Percentiles rank a stretch among this genome's conserved stretches.
Conservation (phyloP, 306 rosid genomes). For the Cucumis melo region DNA sequence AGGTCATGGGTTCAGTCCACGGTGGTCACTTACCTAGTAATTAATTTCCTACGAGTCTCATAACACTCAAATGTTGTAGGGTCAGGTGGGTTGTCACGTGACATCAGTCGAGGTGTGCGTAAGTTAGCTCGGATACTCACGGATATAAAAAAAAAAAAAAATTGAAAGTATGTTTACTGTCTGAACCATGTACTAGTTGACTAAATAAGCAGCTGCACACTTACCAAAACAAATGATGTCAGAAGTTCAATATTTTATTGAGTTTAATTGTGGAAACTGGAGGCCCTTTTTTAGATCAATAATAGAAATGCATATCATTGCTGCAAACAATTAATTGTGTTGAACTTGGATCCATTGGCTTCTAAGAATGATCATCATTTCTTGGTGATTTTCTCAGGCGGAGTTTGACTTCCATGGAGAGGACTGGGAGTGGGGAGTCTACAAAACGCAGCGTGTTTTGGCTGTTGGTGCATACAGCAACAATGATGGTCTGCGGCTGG, state of each 20-base stretch:
- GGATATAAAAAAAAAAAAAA: not conserved
- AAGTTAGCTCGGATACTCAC: too few relatives aligned
- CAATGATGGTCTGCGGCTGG: constrained; percentile 62
- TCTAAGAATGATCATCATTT: constrained; percentile 16
- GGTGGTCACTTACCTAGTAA: too few relatives aligned
- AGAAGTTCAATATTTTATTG: not conserved
- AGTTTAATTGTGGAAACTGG: not conserved
- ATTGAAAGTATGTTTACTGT: not conserved
- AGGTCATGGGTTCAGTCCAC: too few relatives aligned
- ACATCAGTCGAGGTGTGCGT: too few relatives aligned
- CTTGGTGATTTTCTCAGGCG: constrained; percentile 41
- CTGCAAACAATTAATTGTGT: not conserved
- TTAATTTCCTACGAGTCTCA: too few relatives aligned
- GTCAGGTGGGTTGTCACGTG: too few relatives aligned
- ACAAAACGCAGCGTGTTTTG: constrained; percentile 66
- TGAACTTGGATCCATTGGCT: constrained; percentile 10
- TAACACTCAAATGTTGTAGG: too few relatives aligned
- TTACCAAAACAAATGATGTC: not conserved
- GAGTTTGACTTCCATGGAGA: constrained; percentile 89
- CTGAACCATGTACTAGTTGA: not conserved
- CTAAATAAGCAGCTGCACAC: not conserved
- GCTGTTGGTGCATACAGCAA: constrained; percentile 82
- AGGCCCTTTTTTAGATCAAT: not conserved
- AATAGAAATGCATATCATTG: not conserved
- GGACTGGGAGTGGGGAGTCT: constrained; percentile 95